These are phyloP conservation scores for Starmerella floricola DNA, from an alignment of 805 yeast genomes.

Conservation along the genomic window DNA sequence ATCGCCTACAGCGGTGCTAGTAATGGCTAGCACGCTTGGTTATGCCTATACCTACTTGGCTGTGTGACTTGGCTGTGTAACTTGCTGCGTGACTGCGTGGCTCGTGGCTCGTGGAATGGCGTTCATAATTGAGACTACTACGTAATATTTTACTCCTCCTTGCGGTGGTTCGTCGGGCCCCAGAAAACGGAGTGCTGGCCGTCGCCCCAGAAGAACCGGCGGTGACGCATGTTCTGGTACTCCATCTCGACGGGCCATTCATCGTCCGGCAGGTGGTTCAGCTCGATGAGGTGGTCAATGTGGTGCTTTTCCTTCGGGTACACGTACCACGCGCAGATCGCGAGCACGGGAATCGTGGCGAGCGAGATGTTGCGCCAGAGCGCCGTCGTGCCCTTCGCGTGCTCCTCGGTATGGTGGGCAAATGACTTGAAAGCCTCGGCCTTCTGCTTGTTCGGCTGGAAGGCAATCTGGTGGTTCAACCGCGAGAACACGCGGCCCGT, in stretches of 20 bases:
- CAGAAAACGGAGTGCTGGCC: conserved; percentile 97
- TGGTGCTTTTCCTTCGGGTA: conserved; percentile 75
- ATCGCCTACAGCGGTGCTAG: too few species aligned
- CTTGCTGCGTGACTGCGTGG: too few species aligned
- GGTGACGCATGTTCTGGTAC: conserved; percentile 79
- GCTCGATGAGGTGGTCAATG: conserved; percentile 63
- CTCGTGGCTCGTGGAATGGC: too few species aligned
- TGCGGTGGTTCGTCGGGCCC: conserved; percentile 87
- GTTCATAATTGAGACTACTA: too few species aligned
- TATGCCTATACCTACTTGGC: too few species aligned
- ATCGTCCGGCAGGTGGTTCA: conserved; percentile 55
- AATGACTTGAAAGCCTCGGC: conserved; percentile 58
- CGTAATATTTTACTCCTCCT: conserved; percentile 13
- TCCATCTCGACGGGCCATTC: conserved; percentile 89
- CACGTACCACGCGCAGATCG: conserved; percentile 66
- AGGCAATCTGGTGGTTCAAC: conserved; percentile 22
- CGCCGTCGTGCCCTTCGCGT: conserved; percentile 61
- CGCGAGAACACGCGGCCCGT: conserved; percentile 18
- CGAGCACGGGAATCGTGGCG: conserved; percentile 74
- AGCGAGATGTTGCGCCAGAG: conserved; percentile 80
- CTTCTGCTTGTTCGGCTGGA: conserved; percentile 40
- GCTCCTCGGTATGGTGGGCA: conserved; percentile 56
- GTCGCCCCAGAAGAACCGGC: conserved; percentile 95
- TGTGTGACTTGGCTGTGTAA: too few species aligned
- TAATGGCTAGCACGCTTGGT: too few species aligned